Evolutionary conservation across 2,329 filamentous ascomycete species (phyloP), one percentile per base, ranked within the genome.

Genomic region (Byssoonygena ceratinophila): DNA sequence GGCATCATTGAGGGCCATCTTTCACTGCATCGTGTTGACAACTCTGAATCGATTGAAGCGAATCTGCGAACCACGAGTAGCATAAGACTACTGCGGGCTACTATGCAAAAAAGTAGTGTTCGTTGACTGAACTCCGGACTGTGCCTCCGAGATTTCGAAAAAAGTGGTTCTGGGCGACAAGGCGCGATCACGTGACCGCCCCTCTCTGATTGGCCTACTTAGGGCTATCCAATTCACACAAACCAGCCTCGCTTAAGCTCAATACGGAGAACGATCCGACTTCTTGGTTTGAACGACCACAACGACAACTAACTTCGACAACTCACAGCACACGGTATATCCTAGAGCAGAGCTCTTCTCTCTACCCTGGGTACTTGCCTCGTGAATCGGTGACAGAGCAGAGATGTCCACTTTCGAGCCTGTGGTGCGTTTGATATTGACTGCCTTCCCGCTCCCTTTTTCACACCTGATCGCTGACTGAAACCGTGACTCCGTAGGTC

Each of bases 331-430:
- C 64, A 61, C 66, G 64, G 66, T 65, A 64, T 66, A 66, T 66
- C 65, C 64, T 63, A 64, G 65, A 68, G 66, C 66, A 64, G 62
- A 59, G 66, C 66, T 68, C 66, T 66, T 66, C 60, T 58, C 64
- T 62, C 65, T 51, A 51, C 60, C 62, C 64, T 63, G 65, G 66
- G 67, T 67, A 66, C 68, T 66, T 66, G 63, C 63, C 65, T 67
- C 62, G 64, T 60, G 57, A 67, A 61, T 61, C 66, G 67, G 67
- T 68, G 66, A 68, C 64, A 66, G 64, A 67, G 64, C 73, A 81
- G 71, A n/a, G 73, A 82, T 82, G 79, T 81, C 79, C 74, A 74
- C 77, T 68, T 81, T 80, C 73, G 79, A 82, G 69, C 77, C 79
- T 71, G 78, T 82, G 70, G 79, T 82, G 77, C 69, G 78, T 80